Evolutionary conservation across 202 grass and related monocot species (phyloP).

Genomic region (Setaria viridis): DNA sequence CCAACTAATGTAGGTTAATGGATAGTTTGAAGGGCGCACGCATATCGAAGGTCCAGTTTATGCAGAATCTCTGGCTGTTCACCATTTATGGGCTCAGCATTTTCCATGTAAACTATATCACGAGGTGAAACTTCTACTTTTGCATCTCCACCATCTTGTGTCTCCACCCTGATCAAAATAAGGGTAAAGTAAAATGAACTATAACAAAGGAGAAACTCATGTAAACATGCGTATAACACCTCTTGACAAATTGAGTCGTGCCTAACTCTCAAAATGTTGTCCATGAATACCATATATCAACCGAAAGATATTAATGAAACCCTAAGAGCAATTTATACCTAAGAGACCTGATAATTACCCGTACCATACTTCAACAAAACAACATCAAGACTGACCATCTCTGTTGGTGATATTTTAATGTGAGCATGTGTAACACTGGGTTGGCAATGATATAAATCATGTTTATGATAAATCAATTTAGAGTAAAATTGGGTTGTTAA

Average conservation of each 20-base stretch:
- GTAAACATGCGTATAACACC: slow-evolving; percentile 16
- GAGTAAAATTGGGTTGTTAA: not conserved
- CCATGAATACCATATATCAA: slow-evolving; percentile 9
- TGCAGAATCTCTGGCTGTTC: slow-evolving; percentile 92
- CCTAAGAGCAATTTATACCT: slow-evolving; percentile 15
- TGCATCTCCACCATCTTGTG: slow-evolving; percentile 98
- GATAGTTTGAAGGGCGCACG: slow-evolving; percentile 65
- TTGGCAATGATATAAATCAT: not conserved
- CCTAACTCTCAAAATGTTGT: slow-evolving; percentile 19
- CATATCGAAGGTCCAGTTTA: slow-evolving; percentile 97
- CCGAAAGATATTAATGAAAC: slow-evolving; percentile 12
- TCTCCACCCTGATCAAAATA: slow-evolving; percentile 82
- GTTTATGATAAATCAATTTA: not conserved
- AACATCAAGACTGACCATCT: slow-evolving; percentile 12
- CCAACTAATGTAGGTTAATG: slow-evolving; percentile 26
- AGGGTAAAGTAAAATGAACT: slow-evolving; percentile 26
- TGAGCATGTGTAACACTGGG: not conserved
- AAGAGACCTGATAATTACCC: slow-evolving; percentile 29
- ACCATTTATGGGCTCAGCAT: slow-evolving; percentile 71
- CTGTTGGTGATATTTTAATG: not conserved
- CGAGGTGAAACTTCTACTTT: slow-evolving; percentile 98
- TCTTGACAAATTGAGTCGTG: slow-evolving; percentile 21
- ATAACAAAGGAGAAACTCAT: slow-evolving; percentile 40
- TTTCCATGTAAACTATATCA: slow-evolving; percentile 95
- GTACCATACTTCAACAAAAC: slow-evolving; percentile 19